phyloP scores from a whole-genome alignment of 2,329 filamentous ascomycete genomes.

The Ascochyta pisi region DNA sequence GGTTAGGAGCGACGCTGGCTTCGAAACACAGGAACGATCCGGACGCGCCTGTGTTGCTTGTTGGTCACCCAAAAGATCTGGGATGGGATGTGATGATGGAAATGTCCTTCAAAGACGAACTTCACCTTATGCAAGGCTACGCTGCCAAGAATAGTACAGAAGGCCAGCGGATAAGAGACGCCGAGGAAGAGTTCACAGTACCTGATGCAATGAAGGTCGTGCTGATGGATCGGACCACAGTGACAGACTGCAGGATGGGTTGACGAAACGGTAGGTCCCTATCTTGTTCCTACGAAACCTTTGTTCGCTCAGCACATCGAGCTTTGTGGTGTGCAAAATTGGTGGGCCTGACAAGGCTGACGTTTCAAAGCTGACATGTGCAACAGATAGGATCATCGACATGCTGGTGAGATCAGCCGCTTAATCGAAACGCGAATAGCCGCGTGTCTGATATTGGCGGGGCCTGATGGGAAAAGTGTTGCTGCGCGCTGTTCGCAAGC shows the following conservation, averaged over 20 bases:
- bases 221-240: not conserved
- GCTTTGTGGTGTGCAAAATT: not conserved
- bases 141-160: conserved; percentile 23
- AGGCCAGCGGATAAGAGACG: conserved; percentile 27
- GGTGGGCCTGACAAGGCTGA: not conserved
- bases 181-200: conserved; percentile 30
- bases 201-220: conserved; percentile 7
- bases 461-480: not conserved
- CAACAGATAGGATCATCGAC: not conserved
- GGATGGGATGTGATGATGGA: conserved; percentile 31
- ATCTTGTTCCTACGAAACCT: not conserved
- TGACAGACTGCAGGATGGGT: not conserved
- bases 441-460: not conserved
- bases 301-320: not conserved
- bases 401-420: not conserved
- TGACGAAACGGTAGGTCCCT: not conserved
- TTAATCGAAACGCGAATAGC: not conserved
- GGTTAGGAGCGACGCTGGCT: conserved; percentile 23
- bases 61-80: conserved; percentile 25
- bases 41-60: conserved; percentile 27
- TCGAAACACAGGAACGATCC: conserved; percentile 18
- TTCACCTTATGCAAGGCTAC: conserved; percentile 32
- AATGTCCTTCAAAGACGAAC: conserved; percentile 31
- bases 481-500: not conserved
- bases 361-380: not conserved